Conservation (phyloP, 2,329 filamentous ascomycete genomes). For the Phyllosticta citribraziliensis region DNA sequence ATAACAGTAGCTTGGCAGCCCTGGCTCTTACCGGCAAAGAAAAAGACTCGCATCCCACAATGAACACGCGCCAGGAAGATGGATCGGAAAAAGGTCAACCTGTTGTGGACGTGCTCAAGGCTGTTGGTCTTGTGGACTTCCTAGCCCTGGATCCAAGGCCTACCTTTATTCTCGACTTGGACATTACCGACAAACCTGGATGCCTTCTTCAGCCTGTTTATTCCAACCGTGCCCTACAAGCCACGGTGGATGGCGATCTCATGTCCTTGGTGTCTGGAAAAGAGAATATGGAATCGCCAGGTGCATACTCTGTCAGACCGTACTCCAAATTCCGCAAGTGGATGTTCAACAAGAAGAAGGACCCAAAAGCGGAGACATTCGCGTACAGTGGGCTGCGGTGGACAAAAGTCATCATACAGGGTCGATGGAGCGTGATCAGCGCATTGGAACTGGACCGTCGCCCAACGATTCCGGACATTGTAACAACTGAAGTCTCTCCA, state of each 20-base stretch:
- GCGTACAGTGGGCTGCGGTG: conserved; percentile 20
- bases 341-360: conserved; percentile 13
- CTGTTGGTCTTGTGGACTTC: conserved; percentile 16
- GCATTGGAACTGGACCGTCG: conserved; percentile 12
- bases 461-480: neutral
- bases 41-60: neutral
- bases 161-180: conserved; percentile 16
- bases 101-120: conserved; percentile 2
- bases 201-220: conserved; percentile 14
- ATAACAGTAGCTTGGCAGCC: neutral
- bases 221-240: conserved; percentile 18
- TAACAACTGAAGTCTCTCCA: neutral
- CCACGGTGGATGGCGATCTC: conserved; percentile 11
- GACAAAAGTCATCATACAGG: conserved; percentile 17
- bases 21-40: neutral
- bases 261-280: conserved; percentile 15
- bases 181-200: conserved; percentile 10
- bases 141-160: conserved; percentile 19
- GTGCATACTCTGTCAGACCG: conserved; percentile 13
- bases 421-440: conserved; percentile 21
- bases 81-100: neutral
- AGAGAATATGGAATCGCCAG: conserved; percentile 12
- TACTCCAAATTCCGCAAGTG: conserved; percentile 21
- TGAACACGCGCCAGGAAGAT: neutral
- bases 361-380: conserved; percentile 12